Base-by-base conservation (phyloP, 2,329 filamentous ascomycete genomes). In the Rhynchosporium secalis region DNA sequence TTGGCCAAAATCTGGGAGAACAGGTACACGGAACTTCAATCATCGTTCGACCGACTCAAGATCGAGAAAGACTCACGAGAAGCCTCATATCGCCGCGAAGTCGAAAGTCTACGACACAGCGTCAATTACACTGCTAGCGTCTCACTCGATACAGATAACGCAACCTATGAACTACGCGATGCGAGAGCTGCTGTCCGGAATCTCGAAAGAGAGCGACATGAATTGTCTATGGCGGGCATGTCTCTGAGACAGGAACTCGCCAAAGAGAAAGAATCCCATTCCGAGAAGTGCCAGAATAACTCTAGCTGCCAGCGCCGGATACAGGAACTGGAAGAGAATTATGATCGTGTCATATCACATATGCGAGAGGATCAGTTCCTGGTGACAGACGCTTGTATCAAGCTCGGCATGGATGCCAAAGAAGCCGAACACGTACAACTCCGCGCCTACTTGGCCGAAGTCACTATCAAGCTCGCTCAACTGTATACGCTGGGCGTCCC, bases 271-370 rank as follows among this genome's bases (percentile, higher is more conserved):
- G 49, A 56, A 56, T 29, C 29, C 2, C 49, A 52, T 15, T 57
- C 52, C 3, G 56, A 60, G 31, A 60, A 54, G 20, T 65, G 62
- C 41, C 51, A 60, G 26, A 52, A 60, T 41, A 28, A 60, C 13
- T 56, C 60, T 8, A 20, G 40, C 26, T 65, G 62, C 43, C 60
- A 65, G 33, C 43, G 20, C 15, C 43, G 59, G 10, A 65, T 65
- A 48, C 38, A 29, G 1, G 46, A 36, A 10, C 51, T 65, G 1
- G n/a, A 52, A 36, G 43, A 62, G 13, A 41, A 54, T 3, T 52
- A 55, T n/a, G 47, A 49, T 12, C 48, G 41, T 7, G 20, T 48
- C 12, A 41, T 40, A 5, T 29, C 40, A 15, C 20, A 38, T 8
- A 58, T 61, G 10, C n/a, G 20, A 4, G 52, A 65, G 20, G 48